A percentile compares a stretch with the other conserved stretches of the same genome.
Conservation (phyloP, 2,329 filamentous ascomycete genomes). For the Trichothecium roseum region DNA sequence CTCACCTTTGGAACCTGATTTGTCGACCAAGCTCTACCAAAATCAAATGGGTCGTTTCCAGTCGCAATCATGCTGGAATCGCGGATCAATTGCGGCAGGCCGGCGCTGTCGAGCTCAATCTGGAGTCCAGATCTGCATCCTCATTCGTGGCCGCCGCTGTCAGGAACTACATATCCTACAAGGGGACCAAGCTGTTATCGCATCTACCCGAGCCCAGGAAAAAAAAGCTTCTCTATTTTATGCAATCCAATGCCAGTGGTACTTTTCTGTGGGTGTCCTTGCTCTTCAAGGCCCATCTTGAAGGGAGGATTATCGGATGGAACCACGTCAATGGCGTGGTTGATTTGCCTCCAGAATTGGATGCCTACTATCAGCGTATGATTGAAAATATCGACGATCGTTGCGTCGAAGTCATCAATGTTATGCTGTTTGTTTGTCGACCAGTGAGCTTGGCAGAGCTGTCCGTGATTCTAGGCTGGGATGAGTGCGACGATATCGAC, state of each 20-base stretch:
- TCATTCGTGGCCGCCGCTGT: too few species aligned
- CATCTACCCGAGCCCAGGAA: too few species aligned
- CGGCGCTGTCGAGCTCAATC: too few species aligned
- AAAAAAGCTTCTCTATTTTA: too few species aligned
- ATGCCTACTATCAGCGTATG: conserved; percentile 24
- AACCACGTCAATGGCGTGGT: conserved; percentile 9
- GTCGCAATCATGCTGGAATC: too few species aligned
- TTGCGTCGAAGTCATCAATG: conserved; percentile 10
- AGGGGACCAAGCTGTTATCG: too few species aligned
- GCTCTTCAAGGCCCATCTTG: conserved; percentile 5
- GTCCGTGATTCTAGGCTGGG: background rate
- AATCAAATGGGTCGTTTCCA: too few species aligned
- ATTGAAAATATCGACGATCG: conserved; percentile 15
- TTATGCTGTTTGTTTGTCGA: conserved; percentile 16
- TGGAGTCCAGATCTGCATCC: too few species aligned
- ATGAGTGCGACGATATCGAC: conserved; percentile 3
- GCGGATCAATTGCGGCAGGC: too few species aligned
- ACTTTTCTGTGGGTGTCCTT: conserved; percentile 15
- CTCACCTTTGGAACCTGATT: too few species aligned
- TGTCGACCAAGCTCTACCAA: too few species aligned
- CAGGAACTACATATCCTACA: too few species aligned
- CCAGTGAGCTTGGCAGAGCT: conserved; percentile 23
- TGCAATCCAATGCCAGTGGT: conserved; percentile 17
- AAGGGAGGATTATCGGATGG: background rate
- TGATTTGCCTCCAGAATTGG: conserved; percentile 18